phyloP scores from a whole-genome alignment of 2,329 filamentous ascomycete species.

The Aspergillus brunneoviolaceus region DNA sequence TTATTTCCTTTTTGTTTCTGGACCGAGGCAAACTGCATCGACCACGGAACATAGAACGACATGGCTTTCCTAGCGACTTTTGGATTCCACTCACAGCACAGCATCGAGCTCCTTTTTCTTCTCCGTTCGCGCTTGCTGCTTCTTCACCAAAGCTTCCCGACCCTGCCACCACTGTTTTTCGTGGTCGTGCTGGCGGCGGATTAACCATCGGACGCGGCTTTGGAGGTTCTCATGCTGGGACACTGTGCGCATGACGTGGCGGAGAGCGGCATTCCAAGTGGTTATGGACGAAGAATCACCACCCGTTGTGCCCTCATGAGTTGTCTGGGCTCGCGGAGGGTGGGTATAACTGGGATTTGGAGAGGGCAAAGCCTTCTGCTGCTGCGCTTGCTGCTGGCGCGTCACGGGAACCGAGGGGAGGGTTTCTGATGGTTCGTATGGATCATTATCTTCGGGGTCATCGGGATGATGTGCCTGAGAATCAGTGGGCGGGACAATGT shows the following conservation, averaged over 20 bases:
- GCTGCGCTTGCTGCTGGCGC: neutral
- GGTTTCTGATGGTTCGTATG: slow-evolving; percentile 4
- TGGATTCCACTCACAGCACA: slow-evolving; percentile 49
- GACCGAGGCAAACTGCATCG: neutral
- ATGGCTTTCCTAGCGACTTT: neutral
- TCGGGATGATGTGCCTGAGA: neutral
- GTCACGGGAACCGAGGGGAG: neutral
- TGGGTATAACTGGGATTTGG: neutral
- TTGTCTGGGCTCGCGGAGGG: neutral
- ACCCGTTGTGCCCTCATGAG: neutral
- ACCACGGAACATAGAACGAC: too few relatives aligned
- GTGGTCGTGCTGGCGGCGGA: slow-evolving; percentile 62
- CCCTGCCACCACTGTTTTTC: slow-evolving; percentile 62
- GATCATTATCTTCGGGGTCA: neutral
- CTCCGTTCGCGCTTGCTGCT: slow-evolving; percentile 52
- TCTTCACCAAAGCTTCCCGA: slow-evolving; percentile 52
- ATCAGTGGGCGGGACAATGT: neutral
- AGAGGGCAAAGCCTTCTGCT: neutral
- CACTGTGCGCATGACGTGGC: slow-evolving; percentile 52
- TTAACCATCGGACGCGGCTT: slow-evolving; percentile 55
- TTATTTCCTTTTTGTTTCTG: too few relatives aligned
- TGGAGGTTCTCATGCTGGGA: slow-evolving; percentile 47
- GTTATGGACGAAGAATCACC: slow-evolving; percentile 51
- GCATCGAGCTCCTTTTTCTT: slow-evolving; percentile 56
- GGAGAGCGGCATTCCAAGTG: slow-evolving; percentile 53